These are phyloP conservation scores for Canariomyces notabilis DNA, from an alignment of 2,329 filamentous ascomycete genomes.

Conservation along the genomic window DNA sequence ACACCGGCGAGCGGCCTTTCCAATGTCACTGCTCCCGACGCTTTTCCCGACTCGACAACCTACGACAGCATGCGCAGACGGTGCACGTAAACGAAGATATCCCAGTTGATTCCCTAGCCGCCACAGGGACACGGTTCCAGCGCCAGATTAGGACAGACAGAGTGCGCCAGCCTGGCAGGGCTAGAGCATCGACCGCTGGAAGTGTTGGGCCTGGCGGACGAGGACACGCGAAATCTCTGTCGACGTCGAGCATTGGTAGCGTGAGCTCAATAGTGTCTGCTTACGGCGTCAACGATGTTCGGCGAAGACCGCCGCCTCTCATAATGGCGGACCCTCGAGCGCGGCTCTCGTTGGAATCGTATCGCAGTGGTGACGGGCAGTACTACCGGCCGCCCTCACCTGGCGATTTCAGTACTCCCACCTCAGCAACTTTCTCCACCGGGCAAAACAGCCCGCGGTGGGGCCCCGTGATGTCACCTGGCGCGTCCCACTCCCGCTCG, in stretches of 20 bases:
- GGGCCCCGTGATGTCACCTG: conserved; percentile 67
- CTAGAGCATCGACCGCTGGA: conserved; percentile 71
- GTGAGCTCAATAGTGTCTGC: conserved; percentile 60
- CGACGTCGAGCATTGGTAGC: conserved; percentile 79
- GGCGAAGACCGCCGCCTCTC: conserved; percentile 72
- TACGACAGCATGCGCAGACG: conserved; percentile 94
- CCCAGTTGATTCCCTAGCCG: conserved; percentile 85
- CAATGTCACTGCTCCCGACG: conserved; percentile 91
- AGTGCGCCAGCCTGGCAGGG: conserved; percentile 68
- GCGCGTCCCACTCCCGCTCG: conserved; percentile 61
- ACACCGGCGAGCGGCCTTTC: conserved; percentile 94
- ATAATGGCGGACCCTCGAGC: conserved; percentile 74
- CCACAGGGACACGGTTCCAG: conserved; percentile 86
- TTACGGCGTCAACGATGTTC: conserved; percentile 61
- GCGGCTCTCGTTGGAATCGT: conserved; percentile 63
- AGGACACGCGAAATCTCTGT: conserved; percentile 80
- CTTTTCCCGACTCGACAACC: conserved; percentile 90
- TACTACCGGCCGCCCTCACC: conserved; percentile 66
- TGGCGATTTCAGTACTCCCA: conserved; percentile 74
- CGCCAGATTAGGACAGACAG: conserved; percentile 85
- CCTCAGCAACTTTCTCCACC: conserved; percentile 75
- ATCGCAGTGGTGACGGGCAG: conserved; percentile 58
- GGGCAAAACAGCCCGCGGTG: conserved; percentile 73
- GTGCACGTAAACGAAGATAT: conserved; percentile 98
- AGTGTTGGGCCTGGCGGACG: conserved; percentile 66